These are phyloP conservation scores for Boletus sp. DNA, from an alignment of 768 basidiomycete species.

Conservation along the genomic window DNA sequence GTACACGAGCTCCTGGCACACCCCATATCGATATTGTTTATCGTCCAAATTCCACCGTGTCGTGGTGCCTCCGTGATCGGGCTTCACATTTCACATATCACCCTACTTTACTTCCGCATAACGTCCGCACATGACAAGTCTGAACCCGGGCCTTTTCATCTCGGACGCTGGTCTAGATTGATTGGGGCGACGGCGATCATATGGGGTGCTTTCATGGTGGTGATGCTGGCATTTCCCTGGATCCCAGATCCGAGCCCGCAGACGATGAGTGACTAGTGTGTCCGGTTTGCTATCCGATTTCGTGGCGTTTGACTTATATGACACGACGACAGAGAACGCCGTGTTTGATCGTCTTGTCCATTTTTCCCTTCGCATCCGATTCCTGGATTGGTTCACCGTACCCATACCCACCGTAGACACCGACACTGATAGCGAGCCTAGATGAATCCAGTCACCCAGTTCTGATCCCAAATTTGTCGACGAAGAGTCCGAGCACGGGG, in stretches of 20 bases:
- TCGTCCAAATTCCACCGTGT: background rate
- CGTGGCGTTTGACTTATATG: background rate
- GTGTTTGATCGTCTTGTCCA: constrained; percentile 30
- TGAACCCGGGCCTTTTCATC: constrained; percentile 34
- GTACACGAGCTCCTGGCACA: constrained; percentile 14
- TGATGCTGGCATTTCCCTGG: constrained; percentile 35
- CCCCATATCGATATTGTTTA: background rate
- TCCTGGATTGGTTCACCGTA: constrained; percentile 38
- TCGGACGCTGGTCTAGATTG: constrained; percentile 29
- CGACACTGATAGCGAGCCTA: constrained; percentile 1
- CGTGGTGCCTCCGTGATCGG: constrained; percentile 32
- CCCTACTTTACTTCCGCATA: constrained; percentile 36
- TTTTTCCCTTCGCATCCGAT: constrained; percentile 29
- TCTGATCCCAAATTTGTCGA: background rate
- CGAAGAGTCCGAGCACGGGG: background rate
- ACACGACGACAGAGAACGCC: constrained; percentile 15
- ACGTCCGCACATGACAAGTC: constrained; percentile 33
- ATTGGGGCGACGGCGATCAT: constrained; percentile 29
- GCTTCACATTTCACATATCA: constrained; percentile 37
- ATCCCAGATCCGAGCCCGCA: constrained; percentile 17
- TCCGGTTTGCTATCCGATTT: background rate
- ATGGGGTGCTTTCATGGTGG: constrained; percentile 34
- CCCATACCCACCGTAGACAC: constrained; percentile 31
- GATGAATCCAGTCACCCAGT: background rate
- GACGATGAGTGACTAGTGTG: constrained; percentile 39